Conservation (phyloP, 2,329 filamentous ascomycete genomes). For the Monosporascus ibericus region DNA sequence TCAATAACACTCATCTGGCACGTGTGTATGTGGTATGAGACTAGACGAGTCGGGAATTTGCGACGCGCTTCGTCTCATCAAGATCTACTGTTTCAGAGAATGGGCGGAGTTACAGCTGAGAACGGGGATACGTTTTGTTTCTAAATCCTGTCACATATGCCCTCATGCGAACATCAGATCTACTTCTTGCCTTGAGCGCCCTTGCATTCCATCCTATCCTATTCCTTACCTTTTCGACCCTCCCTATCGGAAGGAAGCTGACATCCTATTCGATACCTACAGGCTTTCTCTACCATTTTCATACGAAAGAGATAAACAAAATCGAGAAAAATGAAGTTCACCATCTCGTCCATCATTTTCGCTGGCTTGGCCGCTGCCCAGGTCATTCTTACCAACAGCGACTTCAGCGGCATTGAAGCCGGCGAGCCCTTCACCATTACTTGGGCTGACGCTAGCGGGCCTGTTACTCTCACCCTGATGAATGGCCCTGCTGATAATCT, state of each 20-base stretch:
- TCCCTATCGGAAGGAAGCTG: background rate
- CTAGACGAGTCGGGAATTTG: background rate
- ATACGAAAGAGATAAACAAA: constrained; percentile 10
- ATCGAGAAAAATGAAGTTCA: constrained; percentile 28
- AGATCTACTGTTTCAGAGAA: background rate
- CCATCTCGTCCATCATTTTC: constrained; percentile 20
- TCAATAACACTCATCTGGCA: too few species aligned
- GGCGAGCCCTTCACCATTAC: constrained; percentile 37
- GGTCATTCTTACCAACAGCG: constrained; percentile 28
- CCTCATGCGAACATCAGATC: background rate
- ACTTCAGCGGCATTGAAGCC: constrained; percentile 27
- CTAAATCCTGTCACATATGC: background rate
- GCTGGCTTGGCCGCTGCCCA: constrained; percentile 26
- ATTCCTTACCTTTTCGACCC: background rate
- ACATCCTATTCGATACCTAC: background rate
- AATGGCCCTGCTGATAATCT: constrained; percentile 31
- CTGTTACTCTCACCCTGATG: constrained; percentile 37
- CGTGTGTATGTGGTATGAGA: background rate
- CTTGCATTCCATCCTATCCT: background rate
- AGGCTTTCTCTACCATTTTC: background rate
- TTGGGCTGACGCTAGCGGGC: constrained; percentile 34
- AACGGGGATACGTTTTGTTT: background rate
- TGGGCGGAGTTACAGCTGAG: background rate
- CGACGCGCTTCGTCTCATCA: background rate
- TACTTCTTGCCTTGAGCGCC: background rate